Conservation (phyloP, 345 rosid species). For the Populus nigra region DNA sequence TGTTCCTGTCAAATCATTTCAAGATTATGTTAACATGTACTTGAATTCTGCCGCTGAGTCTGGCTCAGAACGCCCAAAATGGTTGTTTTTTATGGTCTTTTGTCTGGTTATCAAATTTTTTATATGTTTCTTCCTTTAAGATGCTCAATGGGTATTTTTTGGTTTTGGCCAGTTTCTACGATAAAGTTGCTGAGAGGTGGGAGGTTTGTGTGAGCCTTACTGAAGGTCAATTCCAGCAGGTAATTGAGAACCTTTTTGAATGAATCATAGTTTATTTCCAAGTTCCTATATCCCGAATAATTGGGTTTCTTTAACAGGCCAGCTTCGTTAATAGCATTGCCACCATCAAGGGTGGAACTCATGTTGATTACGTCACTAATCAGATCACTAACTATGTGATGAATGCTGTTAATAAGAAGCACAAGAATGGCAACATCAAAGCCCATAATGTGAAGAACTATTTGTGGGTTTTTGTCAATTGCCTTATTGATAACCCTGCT, state of each 20-base stretch:
- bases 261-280: background rate
- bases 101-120: background rate
- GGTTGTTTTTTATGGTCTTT: slow-evolving; percentile 34
- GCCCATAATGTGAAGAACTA: slow-evolving; percentile 80
- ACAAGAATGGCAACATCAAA: slow-evolving; percentile 75
- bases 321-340: slow-evolving; percentile 90
- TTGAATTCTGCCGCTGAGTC: slow-evolving; percentile 47
- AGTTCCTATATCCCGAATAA: background rate
- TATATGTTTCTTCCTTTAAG: background rate
- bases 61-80: slow-evolving; percentile 42
- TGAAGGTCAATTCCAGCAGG: slow-evolving; percentile 99
- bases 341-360: slow-evolving; percentile 96
- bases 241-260: slow-evolving; percentile 12
- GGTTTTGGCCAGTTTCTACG: slow-evolving; percentile 49
- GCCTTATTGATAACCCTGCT: slow-evolving; percentile 96
- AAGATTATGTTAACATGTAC: slow-evolving; percentile 74
- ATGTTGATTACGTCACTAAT: slow-evolving; percentile 86
- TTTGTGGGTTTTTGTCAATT: slow-evolving; percentile 95
- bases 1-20: slow-evolving; percentile 70
- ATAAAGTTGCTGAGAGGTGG: slow-evolving; percentile 84
- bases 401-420: slow-evolving; percentile 73
- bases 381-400: slow-evolving; percentile 82
- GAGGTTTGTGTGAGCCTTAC: slow-evolving; percentile 75
- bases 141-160: slow-evolving; percentile 13
- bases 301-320: slow-evolving; percentile 46